phyloP scores from a whole-genome alignment of 768 basidiomycete species.

The Naematelia aurantialba region DNA sequence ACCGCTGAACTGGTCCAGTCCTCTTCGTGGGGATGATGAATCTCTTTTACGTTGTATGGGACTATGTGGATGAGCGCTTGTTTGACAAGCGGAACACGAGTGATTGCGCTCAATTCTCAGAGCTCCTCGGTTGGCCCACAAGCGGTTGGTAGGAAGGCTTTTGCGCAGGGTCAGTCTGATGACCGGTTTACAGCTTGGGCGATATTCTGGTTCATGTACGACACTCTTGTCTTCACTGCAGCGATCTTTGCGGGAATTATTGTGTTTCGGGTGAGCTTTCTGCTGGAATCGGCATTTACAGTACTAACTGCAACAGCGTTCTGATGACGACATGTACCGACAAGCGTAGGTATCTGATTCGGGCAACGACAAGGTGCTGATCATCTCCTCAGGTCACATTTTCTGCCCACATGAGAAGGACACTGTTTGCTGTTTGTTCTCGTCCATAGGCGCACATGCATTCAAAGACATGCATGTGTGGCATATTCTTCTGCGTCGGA shows the following conservation, averaged over 20 bases:
- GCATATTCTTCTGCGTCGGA: too few relatives aligned
- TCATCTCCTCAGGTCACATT: background rate
- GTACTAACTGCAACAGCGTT: slow-evolving; percentile 21
- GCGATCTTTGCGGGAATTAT: slow-evolving; percentile 77
- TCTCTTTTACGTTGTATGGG: slow-evolving; percentile 82
- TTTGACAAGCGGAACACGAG: slow-evolving; percentile 93
- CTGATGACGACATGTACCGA: slow-evolving; percentile 44
- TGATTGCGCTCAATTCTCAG: slow-evolving; percentile 81
- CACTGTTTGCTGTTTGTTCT: background rate
- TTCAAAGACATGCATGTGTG: too few relatives aligned
- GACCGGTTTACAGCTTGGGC: slow-evolving; percentile 67
- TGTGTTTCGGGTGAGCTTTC: slow-evolving; percentile 68
- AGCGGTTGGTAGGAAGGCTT: slow-evolving; percentile 32
- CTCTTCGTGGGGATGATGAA: slow-evolving; percentile 46
- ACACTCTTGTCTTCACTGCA: slow-evolving; percentile 66
- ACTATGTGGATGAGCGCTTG: slow-evolving; percentile 88
- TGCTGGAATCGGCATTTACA: background rate
- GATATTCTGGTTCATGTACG: slow-evolving; percentile 75
- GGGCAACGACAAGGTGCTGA: background rate
- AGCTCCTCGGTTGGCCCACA: slow-evolving; percentile 58
- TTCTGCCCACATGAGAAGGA: background rate
- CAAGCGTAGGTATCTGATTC: slow-evolving; percentile 36
- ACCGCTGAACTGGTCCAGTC: slow-evolving; percentile 14
- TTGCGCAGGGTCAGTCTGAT: background rate
- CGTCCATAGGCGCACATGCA: background rate